phyloP scores from a whole-genome alignment of 2,329 filamentous ascomycete genomes.

The Sclerotinia sclerotiorum region DNA sequence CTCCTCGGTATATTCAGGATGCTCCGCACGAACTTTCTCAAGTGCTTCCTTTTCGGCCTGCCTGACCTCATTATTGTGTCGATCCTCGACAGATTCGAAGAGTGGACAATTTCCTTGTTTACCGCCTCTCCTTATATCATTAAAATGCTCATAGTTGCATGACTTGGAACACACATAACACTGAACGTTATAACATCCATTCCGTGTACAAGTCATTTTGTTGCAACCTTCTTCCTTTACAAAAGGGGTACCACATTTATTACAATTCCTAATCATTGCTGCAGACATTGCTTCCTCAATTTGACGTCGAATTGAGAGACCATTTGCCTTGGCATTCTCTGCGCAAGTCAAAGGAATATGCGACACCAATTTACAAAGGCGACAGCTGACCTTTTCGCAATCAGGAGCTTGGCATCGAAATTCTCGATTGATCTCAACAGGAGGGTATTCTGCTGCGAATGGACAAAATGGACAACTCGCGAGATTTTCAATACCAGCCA shows the following conservation, averaged over 20 bases:
- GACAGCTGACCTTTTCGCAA: constrained; percentile 65
- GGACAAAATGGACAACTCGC: constrained; percentile 80
- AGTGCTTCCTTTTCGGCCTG: constrained; percentile 60
- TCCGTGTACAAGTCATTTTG: constrained; percentile 71
- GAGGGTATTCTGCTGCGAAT: constrained; percentile 71
- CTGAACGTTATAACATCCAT: constrained; percentile 52
- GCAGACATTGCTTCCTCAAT: constrained; percentile 85
- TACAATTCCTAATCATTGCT: constrained; percentile 75
- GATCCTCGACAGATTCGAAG: constrained; percentile 59
- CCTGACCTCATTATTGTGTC: constrained; percentile 63
- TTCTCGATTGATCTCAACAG: constrained; percentile 66
- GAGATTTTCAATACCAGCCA: constrained; percentile 69
- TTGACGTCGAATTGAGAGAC: constrained; percentile 59
- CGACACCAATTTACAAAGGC: constrained; percentile 65
- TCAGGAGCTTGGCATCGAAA: constrained; percentile 69
- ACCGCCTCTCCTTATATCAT: constrained; percentile 50
- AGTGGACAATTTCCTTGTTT: constrained; percentile 61
- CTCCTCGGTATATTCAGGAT: constrained; percentile 60
- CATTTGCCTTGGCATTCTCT: constrained; percentile 61
- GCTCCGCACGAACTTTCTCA: constrained; percentile 54
- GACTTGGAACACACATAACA: constrained; percentile 73
- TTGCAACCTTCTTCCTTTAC: constrained; percentile 81
- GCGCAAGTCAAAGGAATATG: constrained; percentile 73
- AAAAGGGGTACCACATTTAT: constrained; percentile 62
- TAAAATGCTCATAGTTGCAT: constrained; percentile 68